Conservation (phyloP, 129 eudicot species). For the Chrysanthemum seticuspe region DNA sequence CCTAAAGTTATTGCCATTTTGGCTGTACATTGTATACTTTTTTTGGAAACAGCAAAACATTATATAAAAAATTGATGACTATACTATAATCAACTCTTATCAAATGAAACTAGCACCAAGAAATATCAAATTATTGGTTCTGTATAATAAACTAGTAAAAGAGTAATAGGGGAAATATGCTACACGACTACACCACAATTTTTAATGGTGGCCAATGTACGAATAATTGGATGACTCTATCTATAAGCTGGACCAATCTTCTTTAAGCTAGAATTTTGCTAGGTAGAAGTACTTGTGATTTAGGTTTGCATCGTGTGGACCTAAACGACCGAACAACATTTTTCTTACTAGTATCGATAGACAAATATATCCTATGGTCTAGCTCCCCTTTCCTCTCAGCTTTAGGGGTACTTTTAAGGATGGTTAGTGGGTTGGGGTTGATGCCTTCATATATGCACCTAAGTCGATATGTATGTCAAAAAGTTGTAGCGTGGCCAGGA, state of each 20-base stretch:
- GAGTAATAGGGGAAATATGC: not conserved
- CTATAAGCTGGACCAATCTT: not conserved
- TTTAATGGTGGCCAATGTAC: not conserved
- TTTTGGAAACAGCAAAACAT: conserved; percentile 1
- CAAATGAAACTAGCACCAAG: not conserved
- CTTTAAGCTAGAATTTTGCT: not conserved
- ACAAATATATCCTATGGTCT: too few species aligned
- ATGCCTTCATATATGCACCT: too few species aligned
- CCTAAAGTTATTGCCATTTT: conserved; percentile 6
- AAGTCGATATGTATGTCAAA: too few species aligned
- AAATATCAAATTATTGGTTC: not conserved
- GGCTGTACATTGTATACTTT: not conserved
- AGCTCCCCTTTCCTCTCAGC: too few species aligned
- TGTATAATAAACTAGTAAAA: not conserved
- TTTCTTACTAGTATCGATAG: too few species aligned
- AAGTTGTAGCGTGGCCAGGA: too few species aligned
- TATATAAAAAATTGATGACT: not conserved
- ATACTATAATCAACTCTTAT: not conserved
- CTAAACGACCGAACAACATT: not conserved
- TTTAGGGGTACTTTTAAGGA: too few species aligned
- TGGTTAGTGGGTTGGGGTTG: too few species aligned
- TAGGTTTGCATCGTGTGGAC: not conserved
- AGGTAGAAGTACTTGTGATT: not conserved
- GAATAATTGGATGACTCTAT: not conserved
- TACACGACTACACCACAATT: not conserved